Evolutionary conservation across 306 rosid genomes (phyloP).

Genomic region (Biancaea sappan): DNA sequence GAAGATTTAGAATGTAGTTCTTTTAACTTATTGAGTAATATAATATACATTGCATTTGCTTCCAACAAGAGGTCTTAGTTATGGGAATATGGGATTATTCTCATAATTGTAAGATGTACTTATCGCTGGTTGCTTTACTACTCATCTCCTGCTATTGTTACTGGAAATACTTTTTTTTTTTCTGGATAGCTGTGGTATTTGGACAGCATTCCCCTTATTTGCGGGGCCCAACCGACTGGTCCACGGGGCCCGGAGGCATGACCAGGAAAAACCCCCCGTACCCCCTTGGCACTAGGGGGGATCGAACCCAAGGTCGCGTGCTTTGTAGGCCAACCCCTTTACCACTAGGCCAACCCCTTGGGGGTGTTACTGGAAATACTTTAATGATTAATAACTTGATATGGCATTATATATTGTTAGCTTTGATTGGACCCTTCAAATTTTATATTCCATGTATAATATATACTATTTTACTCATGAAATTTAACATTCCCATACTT

Average conservation of each 20-base stretch:
- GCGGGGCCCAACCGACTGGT: too few relatives aligned
- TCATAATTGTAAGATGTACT: slow-evolving; percentile 7
- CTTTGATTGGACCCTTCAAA: not conserved
- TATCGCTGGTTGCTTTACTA: not conserved
- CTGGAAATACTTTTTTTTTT: too few relatives aligned
- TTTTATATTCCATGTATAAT: not conserved
- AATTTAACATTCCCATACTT: not conserved
- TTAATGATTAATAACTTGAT: not conserved
- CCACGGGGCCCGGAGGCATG: too few relatives aligned
- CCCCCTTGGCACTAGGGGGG: too few relatives aligned
- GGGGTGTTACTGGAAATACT: not conserved
- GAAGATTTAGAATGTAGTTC: not conserved
- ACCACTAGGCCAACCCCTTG: too few relatives aligned
- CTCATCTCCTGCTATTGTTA: not conserved
- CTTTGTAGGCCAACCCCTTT: too few relatives aligned
- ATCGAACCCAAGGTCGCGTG: too few relatives aligned
- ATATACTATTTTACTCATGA: not conserved
- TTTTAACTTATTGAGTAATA: not conserved
- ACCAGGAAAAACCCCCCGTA: too few relatives aligned
- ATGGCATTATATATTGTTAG: not conserved
- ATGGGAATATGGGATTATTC: not conserved
- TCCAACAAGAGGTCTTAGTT: too few relatives aligned
- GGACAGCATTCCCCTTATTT: too few relatives aligned
- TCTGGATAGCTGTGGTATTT: too few relatives aligned
- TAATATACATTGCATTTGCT: not conserved